A percentile compares a stretch with the other conserved stretches of the same genome.
These are phyloP conservation scores for Podospora pseudocomata DNA, from an alignment of 495 filamentous ascomycete genomes.

Conservation along the genomic window DNA sequence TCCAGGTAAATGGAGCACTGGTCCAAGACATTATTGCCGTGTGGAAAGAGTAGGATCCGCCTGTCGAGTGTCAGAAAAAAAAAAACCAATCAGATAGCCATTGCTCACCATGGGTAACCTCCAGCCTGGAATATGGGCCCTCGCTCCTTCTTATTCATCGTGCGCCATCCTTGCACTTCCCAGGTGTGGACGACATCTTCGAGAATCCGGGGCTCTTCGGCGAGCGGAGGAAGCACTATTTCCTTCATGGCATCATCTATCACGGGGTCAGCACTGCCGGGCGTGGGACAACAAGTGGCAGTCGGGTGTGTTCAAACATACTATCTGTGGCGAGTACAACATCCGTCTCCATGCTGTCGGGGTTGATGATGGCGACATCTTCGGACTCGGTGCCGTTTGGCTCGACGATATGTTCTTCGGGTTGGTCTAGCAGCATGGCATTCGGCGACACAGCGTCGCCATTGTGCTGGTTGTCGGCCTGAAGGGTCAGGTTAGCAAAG, in stretches of 20 bases:
- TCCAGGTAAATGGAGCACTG: slow-evolving; percentile 94
- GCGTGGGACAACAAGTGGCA: slow-evolving; percentile 1
- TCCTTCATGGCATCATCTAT: slow-evolving; percentile 82
- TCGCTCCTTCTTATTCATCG: slow-evolving; percentile 69
- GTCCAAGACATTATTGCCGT: slow-evolving; percentile 80
- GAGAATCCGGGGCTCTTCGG: slow-evolving; percentile 65
- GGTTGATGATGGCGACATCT: slow-evolving; percentile 79
- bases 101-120: slow-evolving; percentile 74
- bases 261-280: slow-evolving; percentile 26
- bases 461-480: slow-evolving; percentile 38
- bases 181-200: slow-evolving; percentile 79
- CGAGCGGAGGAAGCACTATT: slow-evolving; percentile 57
- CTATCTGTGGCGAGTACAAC: slow-evolving; percentile 62
- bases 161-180: slow-evolving; percentile 79
- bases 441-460: slow-evolving; percentile 39
- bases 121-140: slow-evolving; percentile 85
- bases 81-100: neutral
- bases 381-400: slow-evolving; percentile 67
- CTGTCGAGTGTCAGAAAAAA: slow-evolving; percentile 42
- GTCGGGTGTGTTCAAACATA: slow-evolving; percentile 42
- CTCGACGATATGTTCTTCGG: slow-evolving; percentile 61
- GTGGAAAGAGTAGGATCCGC: slow-evolving; percentile 93
- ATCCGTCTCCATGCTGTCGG: slow-evolving; percentile 49
- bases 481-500: slow-evolving; percentile 30
- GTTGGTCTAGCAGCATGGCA: slow-evolving; percentile 70